A percentile compares a stretch with the other conserved stretches of the same genome.
Evolutionary conservation across 805 yeast genomes (phyloP).

Genomic region (Candida vartiovaarae): DNA sequence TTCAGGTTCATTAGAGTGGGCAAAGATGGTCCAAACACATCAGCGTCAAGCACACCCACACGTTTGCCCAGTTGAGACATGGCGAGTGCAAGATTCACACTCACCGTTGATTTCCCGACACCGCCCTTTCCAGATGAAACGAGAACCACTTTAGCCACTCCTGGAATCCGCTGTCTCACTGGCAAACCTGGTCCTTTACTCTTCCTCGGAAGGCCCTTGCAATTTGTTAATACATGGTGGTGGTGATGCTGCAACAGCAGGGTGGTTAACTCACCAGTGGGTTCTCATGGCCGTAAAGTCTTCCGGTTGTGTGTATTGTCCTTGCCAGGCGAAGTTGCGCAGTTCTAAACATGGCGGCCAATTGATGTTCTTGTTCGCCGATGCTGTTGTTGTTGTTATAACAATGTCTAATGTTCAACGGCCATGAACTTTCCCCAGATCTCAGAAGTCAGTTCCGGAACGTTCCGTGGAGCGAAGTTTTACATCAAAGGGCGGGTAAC

Average conservation of each 20-base stretch:
- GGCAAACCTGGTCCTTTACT: conserved; percentile 48
- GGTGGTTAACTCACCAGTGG: conserved; percentile 41
- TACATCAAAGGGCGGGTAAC: not conserved
- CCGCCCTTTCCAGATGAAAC: conserved; percentile 78
- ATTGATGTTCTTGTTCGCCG: too few species aligned
- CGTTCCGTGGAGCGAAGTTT: not conserved
- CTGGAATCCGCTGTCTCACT: conserved; percentile 44
- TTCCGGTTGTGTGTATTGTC: not conserved
- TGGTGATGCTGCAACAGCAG: not conserved
- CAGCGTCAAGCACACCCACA: conserved; percentile 72
- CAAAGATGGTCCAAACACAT: conserved; percentile 78
- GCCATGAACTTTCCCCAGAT: not conserved
- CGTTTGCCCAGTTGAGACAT: conserved; percentile 44
- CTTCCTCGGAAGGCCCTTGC: conserved; percentile 17
- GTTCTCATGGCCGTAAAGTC: conserved; percentile 34
- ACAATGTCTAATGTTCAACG: too few species aligned
- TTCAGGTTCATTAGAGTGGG: conserved; percentile 62
- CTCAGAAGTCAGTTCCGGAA: not conserved
- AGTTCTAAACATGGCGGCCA: too few species aligned
- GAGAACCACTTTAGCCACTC: conserved; percentile 57
- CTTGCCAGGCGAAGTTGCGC: not conserved
- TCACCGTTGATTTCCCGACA: conserved; percentile 79
- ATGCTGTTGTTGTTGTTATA: too few species aligned
- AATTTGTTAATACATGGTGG: not conserved
- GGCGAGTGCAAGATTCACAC: conserved; percentile 59